Percentiles rank a stretch among this genome's conserved stretches.
phyloP scores from a whole-genome alignment of 2,329 filamentous ascomycete species.

The Aspergillus carbonarius region DNA sequence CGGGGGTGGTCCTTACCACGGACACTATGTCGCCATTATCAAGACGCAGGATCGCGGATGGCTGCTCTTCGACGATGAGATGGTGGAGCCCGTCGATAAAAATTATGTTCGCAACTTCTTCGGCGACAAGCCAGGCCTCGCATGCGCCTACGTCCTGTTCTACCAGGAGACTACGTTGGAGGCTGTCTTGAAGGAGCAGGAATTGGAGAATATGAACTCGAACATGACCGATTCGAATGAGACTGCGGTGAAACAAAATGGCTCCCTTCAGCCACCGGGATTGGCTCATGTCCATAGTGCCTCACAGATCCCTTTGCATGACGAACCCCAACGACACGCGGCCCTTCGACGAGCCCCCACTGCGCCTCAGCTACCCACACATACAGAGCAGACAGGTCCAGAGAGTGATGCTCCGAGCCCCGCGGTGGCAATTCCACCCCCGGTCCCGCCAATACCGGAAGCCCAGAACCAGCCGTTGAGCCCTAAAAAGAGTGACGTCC shows the following conservation, averaged over 20 bases:
- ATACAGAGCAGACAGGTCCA: conserved; percentile 32
- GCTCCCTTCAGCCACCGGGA: conserved; percentile 29
- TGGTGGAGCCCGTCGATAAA: conserved; percentile 97
- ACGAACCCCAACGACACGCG: conserved; percentile 34
- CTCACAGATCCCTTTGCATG: conserved; percentile 35
- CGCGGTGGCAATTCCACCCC: conserved; percentile 14
- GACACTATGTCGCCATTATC: conserved; percentile 96
- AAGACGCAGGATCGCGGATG: conserved; percentile 96
- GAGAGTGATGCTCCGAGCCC: conserved; percentile 24
- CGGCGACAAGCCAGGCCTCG: conserved; percentile 84
- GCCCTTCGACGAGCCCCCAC: conserved; percentile 42
- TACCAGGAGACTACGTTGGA: conserved; percentile 86
- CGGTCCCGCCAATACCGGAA: conserved; percentile 34
- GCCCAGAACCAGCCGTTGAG: conserved; percentile 38
- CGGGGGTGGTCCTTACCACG: conserved; percentile 92
- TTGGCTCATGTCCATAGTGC: conserved; percentile 43
- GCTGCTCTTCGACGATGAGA: conserved; percentile 96
- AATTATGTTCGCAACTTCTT: conserved; percentile 97
- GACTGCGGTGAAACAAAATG: conserved; percentile 31
- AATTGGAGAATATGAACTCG: conserved; percentile 64
- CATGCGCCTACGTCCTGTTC: conserved; percentile 94
- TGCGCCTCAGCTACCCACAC: conserved; percentile 50
- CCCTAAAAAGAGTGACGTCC: conserved; percentile 62
- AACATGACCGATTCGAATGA: conserved; percentile 42
- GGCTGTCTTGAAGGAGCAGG: conserved; percentile 72